Evolutionary conservation across 768 basidiomycete species (phyloP).

Genomic region (Rubroboletus pulcherrimus): DNA sequence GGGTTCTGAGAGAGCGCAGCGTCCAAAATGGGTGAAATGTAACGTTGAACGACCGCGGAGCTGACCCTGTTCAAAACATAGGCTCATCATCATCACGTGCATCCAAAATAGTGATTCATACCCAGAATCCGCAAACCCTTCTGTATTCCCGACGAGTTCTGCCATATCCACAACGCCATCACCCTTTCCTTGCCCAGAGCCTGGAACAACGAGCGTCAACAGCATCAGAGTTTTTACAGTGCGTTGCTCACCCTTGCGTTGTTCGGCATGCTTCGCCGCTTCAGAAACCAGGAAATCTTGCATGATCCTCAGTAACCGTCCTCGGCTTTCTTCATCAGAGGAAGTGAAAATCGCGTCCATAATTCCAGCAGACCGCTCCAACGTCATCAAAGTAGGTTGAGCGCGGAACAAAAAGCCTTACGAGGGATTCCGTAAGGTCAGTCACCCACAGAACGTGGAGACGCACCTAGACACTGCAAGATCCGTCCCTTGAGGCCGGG

Average conservation of each 20-base stretch:
- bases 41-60: constrained; percentile 92
- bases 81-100: neutral
- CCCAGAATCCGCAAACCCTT: constrained; percentile 97
- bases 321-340: constrained; percentile 64
- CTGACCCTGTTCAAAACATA: constrained; percentile 60
- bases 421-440: neutral
- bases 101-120: constrained; percentile 36
- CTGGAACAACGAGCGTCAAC: constrained; percentile 4
- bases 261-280: constrained; percentile 67
- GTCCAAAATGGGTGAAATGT: constrained; percentile 74
- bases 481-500: constrained; percentile 62
- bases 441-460: neutral
- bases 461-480: constrained; percentile 80
- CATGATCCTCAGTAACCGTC: constrained; percentile 78
- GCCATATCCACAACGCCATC: constrained; percentile 74
- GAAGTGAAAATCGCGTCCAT: constrained; percentile 90
- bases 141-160: constrained; percentile 91
- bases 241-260: constrained; percentile 55
- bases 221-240: neutral
- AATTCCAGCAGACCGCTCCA: constrained; percentile 70
- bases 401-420: constrained; percentile 89
- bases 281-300: constrained; percentile 90
- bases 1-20: constrained; percentile 71
- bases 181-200: constrained; percentile 18
- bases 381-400: constrained; percentile 87